Percentiles rank a stretch among this genome's conserved stretches.
phyloP scores from a whole-genome alignment of 495 filamentous ascomycete species.

The Hyphodiscus hymeniophilus region DNA sequence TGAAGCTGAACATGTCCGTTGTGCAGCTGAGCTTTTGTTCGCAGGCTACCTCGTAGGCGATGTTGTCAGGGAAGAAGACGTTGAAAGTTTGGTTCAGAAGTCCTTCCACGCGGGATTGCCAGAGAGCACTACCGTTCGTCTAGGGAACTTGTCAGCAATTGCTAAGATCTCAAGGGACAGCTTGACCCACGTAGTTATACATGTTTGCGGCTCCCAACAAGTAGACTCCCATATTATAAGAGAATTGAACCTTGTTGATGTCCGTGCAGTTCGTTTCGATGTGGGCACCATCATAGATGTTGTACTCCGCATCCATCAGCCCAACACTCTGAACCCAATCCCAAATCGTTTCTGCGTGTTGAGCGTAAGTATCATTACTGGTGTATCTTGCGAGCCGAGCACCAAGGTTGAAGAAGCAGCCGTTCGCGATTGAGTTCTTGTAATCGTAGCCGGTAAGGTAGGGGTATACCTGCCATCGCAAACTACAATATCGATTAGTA shows the following conservation, averaged over 20 bases:
- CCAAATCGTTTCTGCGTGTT: conserved; percentile 65
- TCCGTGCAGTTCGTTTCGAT: conserved; percentile 54
- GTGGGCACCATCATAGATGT: conserved; percentile 69
- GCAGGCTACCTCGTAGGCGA: conserved; percentile 68
- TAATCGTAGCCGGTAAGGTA: conserved; percentile 77
- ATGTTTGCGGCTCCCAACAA: conserved; percentile 69
- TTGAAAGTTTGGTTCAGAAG: conserved; percentile 24
- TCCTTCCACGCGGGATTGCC: conserved; percentile 13
- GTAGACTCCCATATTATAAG: conserved; percentile 68
- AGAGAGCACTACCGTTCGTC: conserved; percentile 28
- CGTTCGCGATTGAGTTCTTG: conserved; percentile 85
- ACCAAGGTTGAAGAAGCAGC: conserved; percentile 79
- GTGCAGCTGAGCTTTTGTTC: conserved; percentile 56
- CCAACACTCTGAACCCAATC: conserved; percentile 60
- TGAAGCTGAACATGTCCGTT: conserved; percentile 76
- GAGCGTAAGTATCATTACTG: conserved; percentile 65
- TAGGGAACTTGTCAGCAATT: conserved; percentile 3
- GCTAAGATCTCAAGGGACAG: neutral
- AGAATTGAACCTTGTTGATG: conserved; percentile 59
- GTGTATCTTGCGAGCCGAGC: conserved; percentile 73
- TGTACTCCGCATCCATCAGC: conserved; percentile 54
- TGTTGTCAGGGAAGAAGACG: conserved; percentile 45
- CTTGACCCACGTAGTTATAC: conserved; percentile 56
- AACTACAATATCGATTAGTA: conserved; percentile 59
- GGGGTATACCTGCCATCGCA: conserved; percentile 78